phyloP scores from a whole-genome alignment of 192 early-diverging fungal species.

The Mortierella antarctica region DNA sequence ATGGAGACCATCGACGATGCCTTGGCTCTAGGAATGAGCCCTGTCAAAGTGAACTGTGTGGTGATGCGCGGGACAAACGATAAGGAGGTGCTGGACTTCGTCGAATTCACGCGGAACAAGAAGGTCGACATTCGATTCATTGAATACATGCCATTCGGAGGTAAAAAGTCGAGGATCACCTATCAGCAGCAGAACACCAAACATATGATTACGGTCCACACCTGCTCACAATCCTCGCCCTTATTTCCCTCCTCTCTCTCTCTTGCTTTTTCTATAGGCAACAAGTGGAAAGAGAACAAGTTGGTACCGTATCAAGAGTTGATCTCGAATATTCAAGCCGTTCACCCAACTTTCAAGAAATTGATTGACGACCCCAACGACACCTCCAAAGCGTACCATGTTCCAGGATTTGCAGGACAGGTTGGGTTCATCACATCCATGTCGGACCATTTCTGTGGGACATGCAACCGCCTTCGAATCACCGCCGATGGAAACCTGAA shows the following conservation, averaged over 20 bases:
- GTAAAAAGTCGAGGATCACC: slow-evolving; percentile 49
- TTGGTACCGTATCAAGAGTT: slow-evolving; percentile 88
- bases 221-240: not conserved
- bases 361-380: slow-evolving; percentile 82
- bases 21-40: slow-evolving; percentile 67
- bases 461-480: slow-evolving; percentile 93
- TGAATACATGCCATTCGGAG: slow-evolving; percentile 99
- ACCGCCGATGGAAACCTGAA: slow-evolving; percentile 96
- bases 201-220: not conserved
- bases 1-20: slow-evolving; percentile 81
- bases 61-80: slow-evolving; percentile 92
- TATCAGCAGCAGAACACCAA: not conserved
- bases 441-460: slow-evolving; percentile 96
- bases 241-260: not conserved
- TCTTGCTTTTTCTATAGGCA: slow-evolving; percentile 60
- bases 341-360: slow-evolving; percentile 73
- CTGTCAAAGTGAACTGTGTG: slow-evolving; percentile 95
- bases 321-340: slow-evolving; percentile 63
- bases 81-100: slow-evolving; percentile 84
- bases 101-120: slow-evolving; percentile 82
- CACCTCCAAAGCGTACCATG: slow-evolving; percentile 84
- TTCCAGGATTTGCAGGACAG: slow-evolving; percentile 85
- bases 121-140: slow-evolving; percentile 90
- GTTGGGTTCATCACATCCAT: slow-evolving; percentile 98
- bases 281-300: slow-evolving; percentile 87